Conservation (phyloP, 169 alveolate species). For the Plasmodium gonderi region DNA sequence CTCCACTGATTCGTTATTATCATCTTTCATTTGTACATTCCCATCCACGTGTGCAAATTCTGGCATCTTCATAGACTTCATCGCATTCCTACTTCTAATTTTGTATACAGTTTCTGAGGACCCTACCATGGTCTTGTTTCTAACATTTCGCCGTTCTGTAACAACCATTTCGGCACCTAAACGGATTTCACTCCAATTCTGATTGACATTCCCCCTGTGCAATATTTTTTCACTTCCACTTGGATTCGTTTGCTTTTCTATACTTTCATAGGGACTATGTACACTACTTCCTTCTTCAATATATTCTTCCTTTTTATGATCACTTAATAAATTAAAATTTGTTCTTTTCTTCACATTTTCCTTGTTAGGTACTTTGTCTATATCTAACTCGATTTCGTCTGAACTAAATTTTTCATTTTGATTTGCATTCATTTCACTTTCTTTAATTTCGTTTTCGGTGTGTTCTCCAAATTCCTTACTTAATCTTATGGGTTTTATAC, state of each 20-base stretch:
- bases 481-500: not conserved
- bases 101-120: not conserved
- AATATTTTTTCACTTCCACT: not conserved
- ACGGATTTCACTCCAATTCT: not conserved
- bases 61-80: not conserved
- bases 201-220: not conserved
- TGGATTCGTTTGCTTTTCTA: not conserved
- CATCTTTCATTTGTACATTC: not conserved
- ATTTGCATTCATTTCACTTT: not conserved
- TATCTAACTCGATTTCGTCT: not conserved
- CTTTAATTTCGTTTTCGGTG: not conserved
- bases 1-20: not conserved
- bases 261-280: not conserved
- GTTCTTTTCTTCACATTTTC: not conserved
- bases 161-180: not conserved
- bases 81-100: not conserved
- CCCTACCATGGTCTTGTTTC: not conserved
- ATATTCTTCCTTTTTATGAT: not conserved
- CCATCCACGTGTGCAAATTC: not conserved
- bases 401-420: not conserved
- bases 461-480: constrained; percentile 1
- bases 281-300: not conserved
- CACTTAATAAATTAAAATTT: not conserved
- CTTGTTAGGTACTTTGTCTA: not conserved
- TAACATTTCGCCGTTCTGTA: not conserved